Evolutionary conservation across 345 rosid genomes (phyloP), one percentile per base, ranked within the genome.

Genomic region (Sapria himalayana): DNA sequence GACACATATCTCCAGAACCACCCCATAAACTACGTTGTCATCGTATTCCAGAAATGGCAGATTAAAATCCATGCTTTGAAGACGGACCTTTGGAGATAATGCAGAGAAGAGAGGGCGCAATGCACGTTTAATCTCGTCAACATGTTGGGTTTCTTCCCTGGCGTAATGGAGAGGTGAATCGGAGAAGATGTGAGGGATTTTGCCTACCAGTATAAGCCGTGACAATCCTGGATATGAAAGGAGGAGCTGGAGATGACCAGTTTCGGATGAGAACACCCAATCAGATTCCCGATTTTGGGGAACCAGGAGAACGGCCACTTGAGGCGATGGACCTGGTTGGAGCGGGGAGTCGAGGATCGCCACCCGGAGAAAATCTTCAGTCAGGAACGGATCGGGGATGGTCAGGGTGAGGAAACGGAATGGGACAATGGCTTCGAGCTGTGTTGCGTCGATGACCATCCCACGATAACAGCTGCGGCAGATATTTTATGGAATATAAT

Each of bases 231-330:
- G 73, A 37, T 56, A 51, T 43, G 66, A 18, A 37, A 73, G 60
- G 42, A 86, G 81, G 43, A 81, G 82, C 65, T 81, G 82, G 52
- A 78, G 66, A 43, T 78, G 94, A 43, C 97, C 94, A 5, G 68
- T 45, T 54, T 86, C 92, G n/a, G 92, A 72, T 60, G 78, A 70
- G 69, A 78, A 89, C 40, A 76, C 42, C 93, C 93, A 82, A 50
- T 89, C 93, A 24, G 63, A 41, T 50, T 82, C 85, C 56, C 93
- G 85, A 39, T 25, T 44, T 29, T 32, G 51, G 22, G 93, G 93
- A 52, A 82, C 91, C 52, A 73, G 51, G 43, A 76, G 65, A 52
- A 74, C 80, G 18, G 91, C 93, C 19, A 71, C 74, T 29, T 9
- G 58, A 9, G 72, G 67, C 3, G 64, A 16, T 16, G 37, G 44